Percentiles rank a stretch among this genome's conserved stretches.
These are phyloP conservation scores for Sisymbrium altissimum DNA, from an alignment of 345 rosid genomes.

Conservation along the genomic window DNA sequence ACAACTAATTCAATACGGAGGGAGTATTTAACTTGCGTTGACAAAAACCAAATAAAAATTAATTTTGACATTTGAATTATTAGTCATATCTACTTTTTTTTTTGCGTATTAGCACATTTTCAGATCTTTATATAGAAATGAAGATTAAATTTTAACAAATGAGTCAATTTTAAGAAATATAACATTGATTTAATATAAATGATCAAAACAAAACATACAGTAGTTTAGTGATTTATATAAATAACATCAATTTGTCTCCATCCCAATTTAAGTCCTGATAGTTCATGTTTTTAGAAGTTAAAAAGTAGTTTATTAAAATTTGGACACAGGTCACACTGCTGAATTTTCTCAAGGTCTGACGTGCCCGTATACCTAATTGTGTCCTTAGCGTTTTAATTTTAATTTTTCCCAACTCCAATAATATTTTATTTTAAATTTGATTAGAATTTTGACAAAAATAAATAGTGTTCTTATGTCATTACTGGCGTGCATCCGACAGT, in stretches of 20 bases:
- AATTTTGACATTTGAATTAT: neutral
- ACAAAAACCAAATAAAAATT: neutral
- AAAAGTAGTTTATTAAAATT: no score
- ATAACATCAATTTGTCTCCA: no score
- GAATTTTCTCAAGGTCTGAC: neutral
- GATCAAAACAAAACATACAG: neutral
- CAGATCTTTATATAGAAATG: neutral
- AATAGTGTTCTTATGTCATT: constrained; percentile 7
- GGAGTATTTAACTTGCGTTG: constrained; percentile 4
- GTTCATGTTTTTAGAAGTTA: no score
- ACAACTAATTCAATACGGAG: no score
- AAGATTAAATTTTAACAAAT: neutral
- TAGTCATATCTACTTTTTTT: neutral
- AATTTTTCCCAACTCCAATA: neutral
- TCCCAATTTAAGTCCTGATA: neutral
- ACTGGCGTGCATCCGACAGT: constrained; percentile 23
- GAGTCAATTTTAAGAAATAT: neutral
- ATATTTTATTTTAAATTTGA: neutral
- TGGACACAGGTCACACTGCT: neutral
- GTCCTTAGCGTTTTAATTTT: neutral
- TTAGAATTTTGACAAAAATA: neutral
- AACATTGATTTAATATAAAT: neutral
- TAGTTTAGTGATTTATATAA: neutral
- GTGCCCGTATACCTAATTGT: neutral
- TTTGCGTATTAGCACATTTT: neutral